phyloP scores from a whole-genome alignment of 2,329 filamentous ascomycete species.

The Xylariales sp. region DNA sequence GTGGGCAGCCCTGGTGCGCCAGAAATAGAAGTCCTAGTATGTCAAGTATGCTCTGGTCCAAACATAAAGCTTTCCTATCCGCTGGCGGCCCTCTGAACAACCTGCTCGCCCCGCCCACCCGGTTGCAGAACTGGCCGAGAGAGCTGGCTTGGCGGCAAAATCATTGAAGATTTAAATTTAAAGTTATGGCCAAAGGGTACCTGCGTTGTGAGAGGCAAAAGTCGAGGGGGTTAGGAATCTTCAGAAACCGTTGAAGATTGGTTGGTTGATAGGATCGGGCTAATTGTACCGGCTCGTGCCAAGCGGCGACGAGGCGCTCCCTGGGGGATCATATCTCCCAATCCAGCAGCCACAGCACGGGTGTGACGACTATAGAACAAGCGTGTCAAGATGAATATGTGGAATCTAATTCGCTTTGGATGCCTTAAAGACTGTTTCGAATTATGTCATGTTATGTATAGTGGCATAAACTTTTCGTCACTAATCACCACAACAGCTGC shows the following conservation, averaged over 20 bases:
- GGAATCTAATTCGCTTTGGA: too few species aligned
- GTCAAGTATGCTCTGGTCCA: not conserved
- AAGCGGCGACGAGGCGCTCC: not conserved
- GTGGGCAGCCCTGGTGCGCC: not conserved
- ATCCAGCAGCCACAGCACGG: too few species aligned
- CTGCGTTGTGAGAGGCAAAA: not conserved
- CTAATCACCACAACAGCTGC: too few species aligned
- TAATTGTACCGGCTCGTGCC: not conserved
- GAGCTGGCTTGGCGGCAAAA: not conserved
- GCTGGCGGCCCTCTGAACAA: conserved; percentile 3
- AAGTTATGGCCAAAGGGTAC: not conserved
- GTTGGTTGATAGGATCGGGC: not conserved
- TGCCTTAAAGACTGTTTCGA: too few species aligned
- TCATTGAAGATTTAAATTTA: not conserved
- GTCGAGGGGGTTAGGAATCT: not conserved
- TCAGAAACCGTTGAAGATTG: conserved; percentile 1
- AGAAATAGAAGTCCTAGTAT: conserved; percentile 5
- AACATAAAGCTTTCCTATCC: conserved; percentile 1
- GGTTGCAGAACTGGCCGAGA: not conserved
- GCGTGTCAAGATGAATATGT: too few species aligned
- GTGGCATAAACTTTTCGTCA: too few species aligned
- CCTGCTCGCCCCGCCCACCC: conserved; percentile 2
- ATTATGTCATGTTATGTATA: too few species aligned
- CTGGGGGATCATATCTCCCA: too few species aligned
- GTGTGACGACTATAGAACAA: too few species aligned